phyloP scores from a whole-genome alignment of 2,329 filamentous ascomycete genomes.

The Fusarium nanum region DNA sequence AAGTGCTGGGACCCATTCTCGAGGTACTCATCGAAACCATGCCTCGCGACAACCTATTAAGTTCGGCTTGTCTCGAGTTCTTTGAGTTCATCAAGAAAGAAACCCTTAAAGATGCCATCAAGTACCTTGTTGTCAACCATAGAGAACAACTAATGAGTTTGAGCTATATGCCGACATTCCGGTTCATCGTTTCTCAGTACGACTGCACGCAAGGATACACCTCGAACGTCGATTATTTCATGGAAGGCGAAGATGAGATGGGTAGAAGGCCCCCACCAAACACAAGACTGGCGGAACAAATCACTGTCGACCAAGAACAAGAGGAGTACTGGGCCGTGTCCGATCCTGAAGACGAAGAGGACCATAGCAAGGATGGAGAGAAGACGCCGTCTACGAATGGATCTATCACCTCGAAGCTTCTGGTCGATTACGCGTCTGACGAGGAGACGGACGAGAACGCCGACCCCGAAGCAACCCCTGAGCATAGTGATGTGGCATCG shows the following conservation, averaged over 20 bases:
- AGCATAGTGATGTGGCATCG: conserved; percentile 49
- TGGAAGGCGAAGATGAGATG: conserved; percentile 74
- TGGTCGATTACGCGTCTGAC: conserved; percentile 94
- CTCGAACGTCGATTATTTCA: conserved; percentile 75
- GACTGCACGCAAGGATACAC: conserved; percentile 81
- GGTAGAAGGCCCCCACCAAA: conserved; percentile 57
- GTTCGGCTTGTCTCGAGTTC: conserved; percentile 92
- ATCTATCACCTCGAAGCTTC: conserved; percentile 71
- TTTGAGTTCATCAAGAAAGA: conserved; percentile 92
- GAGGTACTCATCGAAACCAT: conserved; percentile 86
- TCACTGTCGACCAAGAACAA: conserved; percentile 79
- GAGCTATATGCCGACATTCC: conserved; percentile 87
- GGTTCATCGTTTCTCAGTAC: conserved; percentile 78
- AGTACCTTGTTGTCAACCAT: conserved; percentile 86
- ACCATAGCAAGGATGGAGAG: conserved; percentile 53
- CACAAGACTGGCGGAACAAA: conserved; percentile 77
- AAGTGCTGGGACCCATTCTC: conserved; percentile 85
- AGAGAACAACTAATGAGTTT: conserved; percentile 80
- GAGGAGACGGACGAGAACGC: conserved; percentile 75
- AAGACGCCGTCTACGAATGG: conserved; percentile 66
- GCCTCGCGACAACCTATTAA: conserved; percentile 91
- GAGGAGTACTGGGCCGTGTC: conserved; percentile 95
- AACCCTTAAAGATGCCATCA: conserved; percentile 81
- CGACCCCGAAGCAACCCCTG: conserved; percentile 62
- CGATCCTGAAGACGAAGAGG: conserved; percentile 84